Conservation (phyloP, 2,329 filamentous ascomycete species). For the Penicillium sp. region DNA sequence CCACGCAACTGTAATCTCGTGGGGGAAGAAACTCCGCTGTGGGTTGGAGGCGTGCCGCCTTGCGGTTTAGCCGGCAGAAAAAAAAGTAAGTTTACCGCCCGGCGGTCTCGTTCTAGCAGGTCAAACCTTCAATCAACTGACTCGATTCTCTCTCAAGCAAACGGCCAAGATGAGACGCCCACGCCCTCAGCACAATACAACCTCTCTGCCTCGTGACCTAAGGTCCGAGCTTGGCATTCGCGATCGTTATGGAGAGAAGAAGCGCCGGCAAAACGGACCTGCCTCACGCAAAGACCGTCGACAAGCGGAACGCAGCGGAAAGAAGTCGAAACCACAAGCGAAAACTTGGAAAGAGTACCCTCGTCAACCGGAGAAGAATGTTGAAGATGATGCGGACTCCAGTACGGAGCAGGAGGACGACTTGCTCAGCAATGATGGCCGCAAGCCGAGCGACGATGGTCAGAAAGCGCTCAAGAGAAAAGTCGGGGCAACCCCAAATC, state of each 20-base stretch:
- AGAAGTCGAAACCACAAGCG: conserved; percentile 50
- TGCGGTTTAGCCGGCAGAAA: conserved; percentile 20
- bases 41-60: conserved; percentile 19
- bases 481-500: neutral
- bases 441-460: conserved; percentile 24
- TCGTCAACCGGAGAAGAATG: conserved; percentile 14
- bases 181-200: conserved; percentile 39
- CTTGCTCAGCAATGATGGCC: conserved; percentile 2
- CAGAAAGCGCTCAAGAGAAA: conserved; percentile 11
- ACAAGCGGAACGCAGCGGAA: conserved; percentile 64
- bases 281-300: conserved; percentile 63
- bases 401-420: conserved; percentile 21
- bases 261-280: conserved; percentile 31
- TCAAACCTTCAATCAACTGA: neutral
- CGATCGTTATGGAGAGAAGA: conserved; percentile 36
- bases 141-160: neutral
- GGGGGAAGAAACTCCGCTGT: conserved; percentile 26
- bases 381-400: conserved; percentile 28
- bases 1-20: conserved; percentile 11
- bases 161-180: conserved; percentile 35
- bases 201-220: conserved; percentile 40
- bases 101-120: neutral
- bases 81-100: conserved; percentile 26
- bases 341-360: conserved; percentile 17
- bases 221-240: conserved; percentile 43